Percentiles rank a stretch among this genome's conserved stretches.
These are phyloP conservation scores for Hydnomerulius pinastri DNA, from an alignment of 768 basidiomycete genomes.

Conservation along the genomic window DNA sequence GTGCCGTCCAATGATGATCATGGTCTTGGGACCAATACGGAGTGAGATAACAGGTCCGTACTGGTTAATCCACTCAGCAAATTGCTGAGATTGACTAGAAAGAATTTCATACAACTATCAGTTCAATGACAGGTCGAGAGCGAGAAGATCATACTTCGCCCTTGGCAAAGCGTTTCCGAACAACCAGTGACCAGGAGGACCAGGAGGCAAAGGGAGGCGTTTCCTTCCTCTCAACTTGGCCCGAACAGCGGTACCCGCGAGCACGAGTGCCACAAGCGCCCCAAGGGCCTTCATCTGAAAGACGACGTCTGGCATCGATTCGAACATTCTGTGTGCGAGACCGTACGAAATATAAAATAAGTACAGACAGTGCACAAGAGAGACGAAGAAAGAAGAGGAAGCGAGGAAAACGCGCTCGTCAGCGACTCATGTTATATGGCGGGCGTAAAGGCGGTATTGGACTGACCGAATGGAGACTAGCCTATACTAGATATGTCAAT, in stretches of 20 bases:
- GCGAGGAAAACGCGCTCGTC: not conserved
- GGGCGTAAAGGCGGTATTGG: not conserved
- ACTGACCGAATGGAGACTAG: not conserved
- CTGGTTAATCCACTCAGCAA: slow-evolving; percentile 58
- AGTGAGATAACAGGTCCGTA: slow-evolving; percentile 65
- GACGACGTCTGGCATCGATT: slow-evolving; percentile 1
- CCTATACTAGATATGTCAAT: not conserved
- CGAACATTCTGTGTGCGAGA: slow-evolving; percentile 9
- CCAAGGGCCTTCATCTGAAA: slow-evolving; percentile 20
- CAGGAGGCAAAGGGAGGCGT: slow-evolving; percentile 29
- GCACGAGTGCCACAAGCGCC: slow-evolving; percentile 15
- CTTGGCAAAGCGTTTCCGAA: slow-evolving; percentile 32
- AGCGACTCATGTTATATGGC: slow-evolving; percentile 15
- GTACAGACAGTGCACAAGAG: not conserved
- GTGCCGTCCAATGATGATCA: slow-evolving; percentile 37
- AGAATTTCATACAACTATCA: not conserved
- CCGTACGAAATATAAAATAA: not conserved
- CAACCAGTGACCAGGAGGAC: slow-evolving; percentile 35
- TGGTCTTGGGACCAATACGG: slow-evolving; percentile 43
- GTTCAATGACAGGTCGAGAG: not conserved
- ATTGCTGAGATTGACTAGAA: slow-evolving; percentile 36
- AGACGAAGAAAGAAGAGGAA: not conserved
- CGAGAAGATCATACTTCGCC: slow-evolving; percentile 21
- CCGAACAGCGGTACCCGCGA: slow-evolving; percentile 13
- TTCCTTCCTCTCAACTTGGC: slow-evolving; percentile 9